These are phyloP conservation scores for Bassia scoparia DNA, from an alignment of 148 eudicot species.

Conservation along the genomic window DNA sequence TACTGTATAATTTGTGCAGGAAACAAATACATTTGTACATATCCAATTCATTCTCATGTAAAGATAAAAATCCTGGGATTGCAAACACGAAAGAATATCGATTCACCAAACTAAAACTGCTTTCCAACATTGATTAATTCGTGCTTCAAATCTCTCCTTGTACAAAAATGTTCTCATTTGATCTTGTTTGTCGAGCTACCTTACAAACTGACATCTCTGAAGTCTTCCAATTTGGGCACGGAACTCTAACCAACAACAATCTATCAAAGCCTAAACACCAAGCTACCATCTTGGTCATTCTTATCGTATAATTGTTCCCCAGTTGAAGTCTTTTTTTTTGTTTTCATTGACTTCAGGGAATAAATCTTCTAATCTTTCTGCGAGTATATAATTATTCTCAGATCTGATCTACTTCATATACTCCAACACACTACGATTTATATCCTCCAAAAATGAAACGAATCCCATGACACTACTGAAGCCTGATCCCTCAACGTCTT, in stretches of 20 bases:
- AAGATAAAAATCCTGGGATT: background rate
- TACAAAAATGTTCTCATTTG: background rate
- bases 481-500: conserved; percentile 85
- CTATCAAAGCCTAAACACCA: background rate
- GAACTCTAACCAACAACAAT: background rate
- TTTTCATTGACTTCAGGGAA: background rate
- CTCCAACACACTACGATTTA: conserved; percentile 62
- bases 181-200: conserved; percentile 1
- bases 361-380: conserved; percentile 14
- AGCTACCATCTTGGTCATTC: conserved; percentile 3
- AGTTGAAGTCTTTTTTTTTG: background rate
- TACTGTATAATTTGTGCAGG: no score
- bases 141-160: conserved; percentile 10
- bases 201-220: background rate
- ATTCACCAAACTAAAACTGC: conserved; percentile 5
- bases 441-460: conserved; percentile 91
- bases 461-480: conserved; percentile 85
- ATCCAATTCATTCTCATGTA: background rate
- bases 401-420: conserved; percentile 49
- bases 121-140: conserved; percentile 10
- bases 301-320: conserved; percentile 13
- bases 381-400: conserved; percentile 8
- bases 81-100: conserved; percentile 1
- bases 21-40: background rate
- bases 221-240: background rate